These are phyloP conservation scores for Coemansia sp. DNA, from an alignment of 192 early-diverging fungal species.

Conservation along the genomic window DNA sequence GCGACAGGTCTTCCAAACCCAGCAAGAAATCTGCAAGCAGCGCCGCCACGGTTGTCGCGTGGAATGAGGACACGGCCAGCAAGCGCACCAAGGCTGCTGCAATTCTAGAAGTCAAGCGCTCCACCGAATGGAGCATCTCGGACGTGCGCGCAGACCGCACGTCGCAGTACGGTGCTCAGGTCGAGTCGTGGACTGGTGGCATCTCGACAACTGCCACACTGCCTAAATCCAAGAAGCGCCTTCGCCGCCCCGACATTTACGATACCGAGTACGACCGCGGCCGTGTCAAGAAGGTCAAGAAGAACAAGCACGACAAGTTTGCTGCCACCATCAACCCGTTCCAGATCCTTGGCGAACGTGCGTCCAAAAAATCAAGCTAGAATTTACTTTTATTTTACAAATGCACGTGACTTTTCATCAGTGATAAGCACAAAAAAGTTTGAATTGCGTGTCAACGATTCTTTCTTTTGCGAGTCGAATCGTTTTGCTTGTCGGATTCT, in stretches of 20 bases:
- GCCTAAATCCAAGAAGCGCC: constrained; percentile 46
- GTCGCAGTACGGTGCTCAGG: constrained; percentile 55
- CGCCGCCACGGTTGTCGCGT: constrained; percentile 23
- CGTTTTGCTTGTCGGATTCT: background rate
- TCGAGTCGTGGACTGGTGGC: constrained; percentile 53
- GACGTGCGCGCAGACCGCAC: constrained; percentile 38
- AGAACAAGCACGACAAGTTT: constrained; percentile 51
- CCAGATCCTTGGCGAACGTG: constrained; percentile 44
- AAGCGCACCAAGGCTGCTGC: constrained; percentile 51
- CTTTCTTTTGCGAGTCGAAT: background rate
- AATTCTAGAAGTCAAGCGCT: constrained; percentile 50
- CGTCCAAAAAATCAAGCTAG: constrained; percentile 6
- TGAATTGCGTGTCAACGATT: background rate
- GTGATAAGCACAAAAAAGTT: constrained; percentile 1
- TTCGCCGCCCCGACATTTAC: constrained; percentile 59
- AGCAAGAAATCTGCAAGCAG: constrained; percentile 39
- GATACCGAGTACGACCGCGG: constrained; percentile 75
- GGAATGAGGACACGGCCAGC: constrained; percentile 51
- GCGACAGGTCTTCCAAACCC: constrained; percentile 17
- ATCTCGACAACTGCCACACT: constrained; percentile 27
- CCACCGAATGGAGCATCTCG: constrained; percentile 41
- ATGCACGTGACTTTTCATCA: background rate
- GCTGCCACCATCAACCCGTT: constrained; percentile 42
- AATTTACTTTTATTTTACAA: background rate
- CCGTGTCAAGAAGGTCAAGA: constrained; percentile 71